These are phyloP conservation scores for Verticillium albo-atrum DNA, from an alignment of 2,329 filamentous ascomycete genomes.

Conservation along the genomic window DNA sequence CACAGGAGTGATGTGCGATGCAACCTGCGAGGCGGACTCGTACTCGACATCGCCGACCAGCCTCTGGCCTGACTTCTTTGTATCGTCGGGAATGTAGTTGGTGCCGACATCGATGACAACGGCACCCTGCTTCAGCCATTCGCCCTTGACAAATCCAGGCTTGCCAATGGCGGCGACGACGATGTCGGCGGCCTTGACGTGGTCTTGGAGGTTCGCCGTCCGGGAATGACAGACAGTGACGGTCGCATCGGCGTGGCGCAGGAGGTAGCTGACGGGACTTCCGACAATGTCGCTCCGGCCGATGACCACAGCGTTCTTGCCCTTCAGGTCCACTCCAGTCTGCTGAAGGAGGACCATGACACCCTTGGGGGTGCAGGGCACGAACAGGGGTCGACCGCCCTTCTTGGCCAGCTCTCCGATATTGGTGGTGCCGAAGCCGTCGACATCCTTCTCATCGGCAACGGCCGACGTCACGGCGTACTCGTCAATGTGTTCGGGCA, in stretches of 20 bases:
- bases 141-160: constrained; percentile 83
- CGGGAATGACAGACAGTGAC: constrained; percentile 95
- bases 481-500: constrained; percentile 87
- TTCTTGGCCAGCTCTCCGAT: constrained; percentile 97
- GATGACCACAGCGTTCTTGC: constrained; percentile 92
- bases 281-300: constrained; percentile 97
- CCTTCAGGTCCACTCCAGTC: constrained; percentile 74
- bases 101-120: constrained; percentile 97
- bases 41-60: constrained; percentile 95
- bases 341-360: constrained; percentile 90
- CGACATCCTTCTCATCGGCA: constrained; percentile 91
- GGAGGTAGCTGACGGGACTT: constrained; percentile 90
- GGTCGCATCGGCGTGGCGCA: constrained; percentile 93
- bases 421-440: constrained; percentile 90
- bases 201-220: constrained; percentile 66
- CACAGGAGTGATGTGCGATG: constrained; percentile 91
- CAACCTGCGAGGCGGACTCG: constrained; percentile 76
- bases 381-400: constrained; percentile 82
- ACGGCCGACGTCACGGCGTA: constrained; percentile 87
- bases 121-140: constrained; percentile 92
- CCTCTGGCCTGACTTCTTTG: constrained; percentile 87
- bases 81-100: constrained; percentile 85
- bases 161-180: constrained; percentile 89
- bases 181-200: constrained; percentile 82
- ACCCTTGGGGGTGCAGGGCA: constrained; percentile 94